These are phyloP conservation scores for Malania oleifera DNA, from an alignment of 164 flowering plant genomes.

Conservation along the genomic window DNA sequence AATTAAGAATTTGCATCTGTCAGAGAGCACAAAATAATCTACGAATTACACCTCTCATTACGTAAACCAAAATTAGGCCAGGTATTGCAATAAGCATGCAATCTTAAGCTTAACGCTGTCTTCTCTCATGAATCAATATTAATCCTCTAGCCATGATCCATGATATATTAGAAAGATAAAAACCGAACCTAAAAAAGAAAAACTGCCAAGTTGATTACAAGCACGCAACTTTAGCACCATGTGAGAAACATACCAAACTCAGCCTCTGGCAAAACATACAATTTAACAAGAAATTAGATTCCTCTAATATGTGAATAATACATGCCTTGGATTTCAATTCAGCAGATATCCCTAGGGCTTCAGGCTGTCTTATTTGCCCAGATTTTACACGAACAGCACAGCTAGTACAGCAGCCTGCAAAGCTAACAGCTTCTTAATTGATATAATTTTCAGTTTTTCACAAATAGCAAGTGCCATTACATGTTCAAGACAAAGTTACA, in stretches of 20 bases:
- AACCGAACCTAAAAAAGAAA: no score
- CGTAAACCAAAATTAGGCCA: no score
- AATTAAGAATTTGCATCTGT: no score
- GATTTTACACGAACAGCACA: conserved; percentile 91
- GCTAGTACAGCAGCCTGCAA: conserved; percentile 90
- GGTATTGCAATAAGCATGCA: not conserved
- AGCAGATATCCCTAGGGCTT: conserved; percentile 92
- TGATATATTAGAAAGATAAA: not conserved
- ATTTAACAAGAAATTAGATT: not conserved
- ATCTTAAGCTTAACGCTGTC: not conserved
- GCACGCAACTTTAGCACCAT: not conserved
- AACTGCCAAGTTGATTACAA: no score
- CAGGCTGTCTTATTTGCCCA: conserved; percentile 90
- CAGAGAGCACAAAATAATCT: no score
- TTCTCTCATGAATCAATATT: no score
- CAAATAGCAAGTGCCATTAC: not conserved
- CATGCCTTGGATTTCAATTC: conserved; percentile 72
- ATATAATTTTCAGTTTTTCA: not conserved
- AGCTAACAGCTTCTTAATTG: not conserved
- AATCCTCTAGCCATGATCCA: not conserved
- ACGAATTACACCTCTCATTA: no score
- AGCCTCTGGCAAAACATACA: not conserved
- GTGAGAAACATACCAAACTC: not conserved
- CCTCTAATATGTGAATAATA: not conserved
- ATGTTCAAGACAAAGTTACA: not conserved